Base-by-base conservation (phyloP, 169 alveolate genomes). In the Eimeria maxima region DNA sequence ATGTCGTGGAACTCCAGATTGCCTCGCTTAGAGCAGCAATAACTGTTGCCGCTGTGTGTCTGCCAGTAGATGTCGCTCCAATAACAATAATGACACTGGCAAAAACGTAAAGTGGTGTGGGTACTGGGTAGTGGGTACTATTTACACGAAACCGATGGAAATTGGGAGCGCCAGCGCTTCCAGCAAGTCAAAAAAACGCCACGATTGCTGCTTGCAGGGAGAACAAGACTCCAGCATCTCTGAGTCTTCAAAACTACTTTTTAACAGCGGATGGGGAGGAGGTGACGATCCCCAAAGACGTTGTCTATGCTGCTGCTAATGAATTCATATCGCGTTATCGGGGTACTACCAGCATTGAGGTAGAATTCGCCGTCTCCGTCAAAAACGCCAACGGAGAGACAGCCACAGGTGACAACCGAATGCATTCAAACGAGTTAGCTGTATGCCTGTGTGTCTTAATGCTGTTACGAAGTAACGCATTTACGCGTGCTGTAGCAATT, bases 221-320 rank as follows among this genome's bases (percentile, higher is more conserved):
- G 38, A 83, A 83, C 91, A 53, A 20, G 20, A 76, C 76, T 7
- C 55, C n/a, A 3, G 91, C 91, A 24, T 50, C 91, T 5, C 63
- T 83, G 55, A 83, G 50, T 33, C 91, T 83, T 42, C 91, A 83
- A 27, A 83, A 55, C 42, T 83, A 55, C 53, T 83, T 83, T n/a
- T 65, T 83, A 42, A 55, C 53, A 13, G 53, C 47, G 55, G 63
- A 55, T 3, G 91, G 3, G 14, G 91, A 55, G 47, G 74, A 47
- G 27, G 73, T 55, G 74, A 83, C 50, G 29, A 83, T 83, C 4
- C 91, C 91, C 42, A 22, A 42, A 44, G 91, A 83, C 18, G 74
- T 83, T 16, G 91, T 83, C 29, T 83, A 55, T 42, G 74, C 76
- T 27, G 91, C 91, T 27, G 91, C 91, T 8, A 55, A 50, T 24